Evolutionary conservation across 2,329 filamentous ascomycete species (phyloP), one percentile per base, ranked within the genome.

Genomic region (Leptographium wingfieldii): DNA sequence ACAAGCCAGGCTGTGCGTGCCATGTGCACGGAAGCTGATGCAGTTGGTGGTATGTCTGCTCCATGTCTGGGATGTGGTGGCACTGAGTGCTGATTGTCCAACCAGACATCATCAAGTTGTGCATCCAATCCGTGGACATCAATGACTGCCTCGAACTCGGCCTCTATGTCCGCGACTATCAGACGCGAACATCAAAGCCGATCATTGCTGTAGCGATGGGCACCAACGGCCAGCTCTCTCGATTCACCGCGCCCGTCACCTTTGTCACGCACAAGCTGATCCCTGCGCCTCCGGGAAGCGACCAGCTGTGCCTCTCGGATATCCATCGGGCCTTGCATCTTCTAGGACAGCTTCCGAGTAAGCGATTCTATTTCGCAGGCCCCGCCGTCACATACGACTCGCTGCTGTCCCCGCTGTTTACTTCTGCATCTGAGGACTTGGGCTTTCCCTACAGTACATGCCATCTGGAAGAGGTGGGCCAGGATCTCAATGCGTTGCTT

Each of bases 181-280:
- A 40, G 16, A 7, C 12, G 27, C 9, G 12, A 16, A 33, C 6
- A 16, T 10, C 27, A 14, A 48, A 40, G 40, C 55, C 55, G 38
- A 57, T 57, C 14, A 57, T 57, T 27, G 55, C 55, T 40, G 55
- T 57, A 11, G 55, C 55, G 27, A 57, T 57, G 55, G 55, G 55
- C 27, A 16, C 40, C 10, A 16, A 49, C 19, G 55, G 55, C 43
- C 55, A 57, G 55, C 55, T 57, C 9, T 57, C 55, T 10, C 55
- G 55, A 14, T 57, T 57, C 40, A 57, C 55, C 14, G 55, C 40
- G 40, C 55, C 55, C 16, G 40, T 57, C 25, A 57, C 55, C 27
- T 57, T 57, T 49, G 55, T 40, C 40, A 57, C 55, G 7, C 55
- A 57, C 55, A 19, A 29, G n/a, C 40, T 57, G 40, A 57, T 55